Evolutionary conservation across 768 basidiomycete species (phyloP).

Genomic region (Naganishia onofrii): DNA sequence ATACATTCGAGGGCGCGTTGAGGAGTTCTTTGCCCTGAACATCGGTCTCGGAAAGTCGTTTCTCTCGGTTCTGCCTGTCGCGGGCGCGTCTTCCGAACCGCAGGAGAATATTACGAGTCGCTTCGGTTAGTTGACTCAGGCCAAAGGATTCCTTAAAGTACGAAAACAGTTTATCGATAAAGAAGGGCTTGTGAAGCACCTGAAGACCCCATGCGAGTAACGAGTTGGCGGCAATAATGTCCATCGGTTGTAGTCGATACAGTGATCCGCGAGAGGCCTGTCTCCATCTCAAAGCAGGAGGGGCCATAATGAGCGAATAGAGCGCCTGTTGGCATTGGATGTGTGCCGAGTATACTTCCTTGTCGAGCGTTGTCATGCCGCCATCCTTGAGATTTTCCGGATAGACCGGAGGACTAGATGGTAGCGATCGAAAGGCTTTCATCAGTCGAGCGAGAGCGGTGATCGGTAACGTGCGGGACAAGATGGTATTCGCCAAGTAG

Average conservation of each 20-base stretch:
- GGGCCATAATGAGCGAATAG: slow-evolving; percentile 44
- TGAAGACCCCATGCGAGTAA: slow-evolving; percentile 40
- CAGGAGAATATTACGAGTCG: background rate
- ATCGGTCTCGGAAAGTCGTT: slow-evolving; percentile 2
- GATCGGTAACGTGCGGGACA: slow-evolving; percentile 48
- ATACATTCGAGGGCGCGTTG: background rate
- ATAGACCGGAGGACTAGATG: slow-evolving; percentile 40
- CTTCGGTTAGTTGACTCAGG: background rate
- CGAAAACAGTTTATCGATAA: slow-evolving; percentile 1
- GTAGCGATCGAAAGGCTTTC: slow-evolving; percentile 36
- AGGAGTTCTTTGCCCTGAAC: background rate
- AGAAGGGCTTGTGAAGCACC: slow-evolving; percentile 22
- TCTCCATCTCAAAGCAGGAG: slow-evolving; percentile 35
- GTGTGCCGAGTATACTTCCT: slow-evolving; percentile 45
- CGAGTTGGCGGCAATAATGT: slow-evolving; percentile 35
- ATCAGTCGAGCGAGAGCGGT: slow-evolving; percentile 39
- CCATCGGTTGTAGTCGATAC: slow-evolving; percentile 41
- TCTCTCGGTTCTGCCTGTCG: background rate
- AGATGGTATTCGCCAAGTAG: slow-evolving; percentile 48
- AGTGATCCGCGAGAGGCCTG: slow-evolving; percentile 8
- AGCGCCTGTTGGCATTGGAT: slow-evolving; percentile 49
- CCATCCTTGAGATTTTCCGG: slow-evolving; percentile 36
- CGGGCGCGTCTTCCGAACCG: background rate
- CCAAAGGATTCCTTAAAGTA: slow-evolving; percentile 6
- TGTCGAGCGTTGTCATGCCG: slow-evolving; percentile 28